These are phyloP conservation scores for Hortiboletus campestris DNA, from an alignment of 768 basidiomycete genomes.

Conservation along the genomic window DNA sequence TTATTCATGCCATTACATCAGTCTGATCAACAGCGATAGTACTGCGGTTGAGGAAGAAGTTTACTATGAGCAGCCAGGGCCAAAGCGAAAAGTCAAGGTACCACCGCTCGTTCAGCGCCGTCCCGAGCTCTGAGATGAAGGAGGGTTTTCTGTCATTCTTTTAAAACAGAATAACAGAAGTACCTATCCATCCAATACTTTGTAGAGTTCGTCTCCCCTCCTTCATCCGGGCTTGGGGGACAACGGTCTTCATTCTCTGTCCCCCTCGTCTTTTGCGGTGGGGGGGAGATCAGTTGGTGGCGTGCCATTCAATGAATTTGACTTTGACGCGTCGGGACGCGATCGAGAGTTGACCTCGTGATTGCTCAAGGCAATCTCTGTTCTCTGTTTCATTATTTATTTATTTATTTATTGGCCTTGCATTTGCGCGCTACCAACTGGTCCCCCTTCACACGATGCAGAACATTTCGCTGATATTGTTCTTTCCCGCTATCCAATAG, in stretches of 20 bases:
- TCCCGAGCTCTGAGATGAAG: conserved; percentile 95
- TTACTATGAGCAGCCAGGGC: conserved; percentile 65
- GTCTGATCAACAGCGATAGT: conserved; percentile 67
- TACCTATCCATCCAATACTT: conserved; percentile 38
- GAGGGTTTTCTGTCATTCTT: conserved; percentile 51
- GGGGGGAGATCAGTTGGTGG: conserved; percentile 37
- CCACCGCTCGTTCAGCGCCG: conserved; percentile 78
- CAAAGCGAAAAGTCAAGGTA: conserved; percentile 89
- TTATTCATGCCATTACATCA: conserved; percentile 27
- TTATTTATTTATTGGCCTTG: conserved; percentile 19
- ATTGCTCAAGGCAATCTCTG: conserved; percentile 32
- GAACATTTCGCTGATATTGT: conserved; percentile 35
- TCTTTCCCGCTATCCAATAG: conserved; percentile 29
- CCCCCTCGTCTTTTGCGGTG: conserved; percentile 63
- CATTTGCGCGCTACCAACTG: conserved; percentile 33
- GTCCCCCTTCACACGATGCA: conserved; percentile 34
- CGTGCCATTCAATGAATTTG: conserved; percentile 21
- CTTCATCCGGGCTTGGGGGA: conserved; percentile 93
- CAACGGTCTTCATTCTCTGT: conserved; percentile 64
- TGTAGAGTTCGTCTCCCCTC: conserved; percentile 79
- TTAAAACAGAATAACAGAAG: conserved; percentile 27
- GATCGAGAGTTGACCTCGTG: conserved; percentile 23
- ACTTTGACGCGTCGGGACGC: conserved; percentile 32
- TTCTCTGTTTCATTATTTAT: conserved; percentile 35
- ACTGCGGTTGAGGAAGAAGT: conserved; percentile 77